Evolutionary conservation across 768 basidiomycete species (phyloP).

Genomic region (Crucibulum laeve): DNA sequence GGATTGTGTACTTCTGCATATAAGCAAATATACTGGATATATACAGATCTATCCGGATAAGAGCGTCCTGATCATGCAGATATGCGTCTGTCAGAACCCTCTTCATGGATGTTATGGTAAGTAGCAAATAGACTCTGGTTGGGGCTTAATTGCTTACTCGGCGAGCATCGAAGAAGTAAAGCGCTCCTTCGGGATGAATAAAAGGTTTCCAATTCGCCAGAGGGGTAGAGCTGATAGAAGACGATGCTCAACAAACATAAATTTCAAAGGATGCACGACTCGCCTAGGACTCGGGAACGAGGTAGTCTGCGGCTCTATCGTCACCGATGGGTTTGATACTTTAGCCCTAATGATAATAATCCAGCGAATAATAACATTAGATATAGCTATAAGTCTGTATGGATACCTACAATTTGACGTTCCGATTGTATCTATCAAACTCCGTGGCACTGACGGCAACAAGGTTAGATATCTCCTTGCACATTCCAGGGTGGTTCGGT

Average conservation of each 20-base stretch:
- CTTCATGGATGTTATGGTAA: not conserved
- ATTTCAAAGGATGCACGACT: not conserved
- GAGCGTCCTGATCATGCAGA: not conserved
- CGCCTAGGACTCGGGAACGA: not conserved
- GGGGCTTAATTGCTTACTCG: not conserved
- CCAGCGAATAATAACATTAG: too few relatives aligned
- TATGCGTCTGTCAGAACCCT: constrained; percentile 5
- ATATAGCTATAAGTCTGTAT: too few relatives aligned
- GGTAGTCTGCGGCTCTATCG: not conserved
- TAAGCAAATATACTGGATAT: constrained; percentile 2
- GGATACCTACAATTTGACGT: not conserved
- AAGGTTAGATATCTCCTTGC: not conserved
- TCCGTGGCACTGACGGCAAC: not conserved
- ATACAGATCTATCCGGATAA: not conserved
- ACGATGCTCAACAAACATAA: not conserved
- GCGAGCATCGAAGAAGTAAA: constrained; percentile 3
- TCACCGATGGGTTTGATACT: not conserved
- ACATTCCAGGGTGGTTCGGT: not conserved
- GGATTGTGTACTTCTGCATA: not conserved
- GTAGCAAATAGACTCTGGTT: not conserved
- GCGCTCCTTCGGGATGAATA: constrained; percentile 6
- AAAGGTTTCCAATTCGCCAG: constrained; percentile 1
- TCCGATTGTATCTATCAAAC: not conserved
- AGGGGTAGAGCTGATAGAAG: not conserved
- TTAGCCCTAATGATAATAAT: not conserved